Percentiles rank a stretch among this genome's conserved stretches.
These are phyloP conservation scores for Melampsora americana DNA, from an alignment of 1,284 basidiomycete genomes.

Conservation along the genomic window DNA sequence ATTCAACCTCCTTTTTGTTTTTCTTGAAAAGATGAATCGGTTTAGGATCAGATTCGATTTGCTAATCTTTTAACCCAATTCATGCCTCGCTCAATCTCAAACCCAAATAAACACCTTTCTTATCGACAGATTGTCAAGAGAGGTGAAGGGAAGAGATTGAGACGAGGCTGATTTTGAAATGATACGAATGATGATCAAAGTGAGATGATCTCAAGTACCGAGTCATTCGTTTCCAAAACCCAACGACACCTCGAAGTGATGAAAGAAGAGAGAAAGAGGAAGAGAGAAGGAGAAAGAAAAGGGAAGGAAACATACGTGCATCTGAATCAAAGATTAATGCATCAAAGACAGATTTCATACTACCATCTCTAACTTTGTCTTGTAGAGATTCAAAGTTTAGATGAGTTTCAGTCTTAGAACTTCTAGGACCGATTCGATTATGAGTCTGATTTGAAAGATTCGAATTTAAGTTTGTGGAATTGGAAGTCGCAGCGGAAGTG, in stretches of 20 bases:
- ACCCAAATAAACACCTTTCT: no score
- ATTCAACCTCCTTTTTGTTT: not conserved
- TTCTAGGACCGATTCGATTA: not conserved
- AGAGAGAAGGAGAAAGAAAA: not conserved
- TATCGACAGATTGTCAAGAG: no score
- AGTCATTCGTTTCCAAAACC: no score
- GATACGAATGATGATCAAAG: no score
- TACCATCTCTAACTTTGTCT: constrained; percentile 79
- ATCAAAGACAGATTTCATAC: constrained; percentile 85
- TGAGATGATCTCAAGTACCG: no score
- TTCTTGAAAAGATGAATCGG: not conserved
- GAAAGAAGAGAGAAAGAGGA: no score
- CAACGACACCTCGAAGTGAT: no score
- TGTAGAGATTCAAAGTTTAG: constrained; percentile 54
- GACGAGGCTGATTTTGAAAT: no score
- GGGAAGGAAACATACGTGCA: constrained; percentile 77
- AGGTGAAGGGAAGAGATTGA: no score
- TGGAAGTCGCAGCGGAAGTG: not conserved
- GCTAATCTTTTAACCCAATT: no score
- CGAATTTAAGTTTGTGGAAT: not conserved
- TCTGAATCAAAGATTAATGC: constrained; percentile 78
- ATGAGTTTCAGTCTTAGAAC: constrained; percentile 30
- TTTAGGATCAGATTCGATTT: no score
- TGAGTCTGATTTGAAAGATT: not conserved
- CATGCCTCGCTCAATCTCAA: no score